A percentile compares a stretch with the other conserved stretches of the same genome.
Evolutionary conservation across 768 basidiomycete genomes (phyloP).

Genomic region (Psilocybe cubensis): DNA sequence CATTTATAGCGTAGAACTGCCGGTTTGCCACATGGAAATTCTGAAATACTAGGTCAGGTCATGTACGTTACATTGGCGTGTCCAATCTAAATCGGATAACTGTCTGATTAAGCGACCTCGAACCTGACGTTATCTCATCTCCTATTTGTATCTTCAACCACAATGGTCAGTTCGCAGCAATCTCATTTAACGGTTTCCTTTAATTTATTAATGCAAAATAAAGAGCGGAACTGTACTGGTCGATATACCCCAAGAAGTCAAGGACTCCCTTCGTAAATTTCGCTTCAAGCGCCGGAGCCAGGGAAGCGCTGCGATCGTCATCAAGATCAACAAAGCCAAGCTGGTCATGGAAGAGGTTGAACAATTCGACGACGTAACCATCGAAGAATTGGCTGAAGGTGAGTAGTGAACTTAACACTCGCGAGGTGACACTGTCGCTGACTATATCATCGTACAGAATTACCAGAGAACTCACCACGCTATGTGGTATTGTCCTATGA

Average conservation of each 20-base stretch:
- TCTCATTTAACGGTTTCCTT: slow-evolving; percentile 11
- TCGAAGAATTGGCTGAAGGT: slow-evolving; percentile 92
- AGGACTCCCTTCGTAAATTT: slow-evolving; percentile 83
- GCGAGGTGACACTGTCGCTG: not conserved
- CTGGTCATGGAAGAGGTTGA: slow-evolving; percentile 86
- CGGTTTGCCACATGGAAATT: not conserved
- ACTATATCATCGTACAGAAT: slow-evolving; percentile 50
- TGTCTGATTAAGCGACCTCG: slow-evolving; percentile 10
- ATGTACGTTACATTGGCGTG: too few relatives aligned
- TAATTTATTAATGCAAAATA: slow-evolving; percentile 1
- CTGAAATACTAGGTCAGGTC: not conserved
- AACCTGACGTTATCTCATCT: slow-evolving; percentile 30
- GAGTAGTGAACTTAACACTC: slow-evolving; percentile 3
- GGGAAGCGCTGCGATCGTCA: slow-evolving; percentile 77
- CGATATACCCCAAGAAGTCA: slow-evolving; percentile 82
- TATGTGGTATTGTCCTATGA: slow-evolving; percentile 87
- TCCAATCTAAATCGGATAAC: slow-evolving; percentile 7
- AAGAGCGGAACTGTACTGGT: slow-evolving; percentile 65
- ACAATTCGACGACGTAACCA: slow-evolving; percentile 71
- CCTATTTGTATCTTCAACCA: slow-evolving; percentile 25
- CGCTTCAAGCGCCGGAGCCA: slow-evolving; percentile 69
- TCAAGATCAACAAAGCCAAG: slow-evolving; percentile 88
- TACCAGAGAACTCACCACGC: slow-evolving; percentile 86
- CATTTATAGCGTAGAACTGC: slow-evolving; percentile 1
- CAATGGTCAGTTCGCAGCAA: slow-evolving; percentile 36